Evolutionary conservation across 2,329 filamentous ascomycete genomes (phyloP), one percentile per base, ranked within the genome.

Genomic region (Nigrospora sphaerica): DNA sequence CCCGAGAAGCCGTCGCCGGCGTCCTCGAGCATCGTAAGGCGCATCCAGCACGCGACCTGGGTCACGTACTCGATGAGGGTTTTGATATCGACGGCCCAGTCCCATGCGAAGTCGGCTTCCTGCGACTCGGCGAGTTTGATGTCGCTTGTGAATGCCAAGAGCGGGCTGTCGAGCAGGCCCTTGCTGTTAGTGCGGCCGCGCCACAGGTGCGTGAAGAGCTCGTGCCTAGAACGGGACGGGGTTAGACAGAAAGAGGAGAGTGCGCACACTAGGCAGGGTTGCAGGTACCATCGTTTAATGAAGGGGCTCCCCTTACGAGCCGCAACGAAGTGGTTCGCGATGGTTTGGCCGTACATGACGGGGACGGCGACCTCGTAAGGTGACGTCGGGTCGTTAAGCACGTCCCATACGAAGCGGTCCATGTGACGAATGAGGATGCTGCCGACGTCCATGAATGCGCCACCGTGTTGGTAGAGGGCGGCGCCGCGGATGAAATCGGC

Each of bases 401-500:
- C 46, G 17, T 62, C 48, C 68, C 67, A 71, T 39, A 64, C 69
- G 33, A 70, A 56, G 13, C 58, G 52, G 45, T 71, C 66, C 23
- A 71, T 53, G 28, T 54, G 50, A 6, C 66, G 54, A 32, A 68
- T 54, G n/a, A 70, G 47, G 14, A 71, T 59, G 37, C 56, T 61
- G 5, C 67, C 67, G 6, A 70, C 65, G 46, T 72, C 68, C 49
- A 70, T 60, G 57, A 62, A 69, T 0, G 62, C 64, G 18, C 69
- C 68, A 7, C 68, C 69, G 44, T 69, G 63, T 14, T 54, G 49
- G 42, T 60, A 62, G 13, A 73, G 49, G 6, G 63, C 57, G n/a
- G 67, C 64, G 6, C 66, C 62, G 11, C 69, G 60, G n/a, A 73
- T 54, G 23, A 72, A 63, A 46, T 72, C 70, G 4, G 66, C 64